Conservation (phyloP, 1,284 basidiomycete genomes). For the Rhodotorula sp. region DNA sequence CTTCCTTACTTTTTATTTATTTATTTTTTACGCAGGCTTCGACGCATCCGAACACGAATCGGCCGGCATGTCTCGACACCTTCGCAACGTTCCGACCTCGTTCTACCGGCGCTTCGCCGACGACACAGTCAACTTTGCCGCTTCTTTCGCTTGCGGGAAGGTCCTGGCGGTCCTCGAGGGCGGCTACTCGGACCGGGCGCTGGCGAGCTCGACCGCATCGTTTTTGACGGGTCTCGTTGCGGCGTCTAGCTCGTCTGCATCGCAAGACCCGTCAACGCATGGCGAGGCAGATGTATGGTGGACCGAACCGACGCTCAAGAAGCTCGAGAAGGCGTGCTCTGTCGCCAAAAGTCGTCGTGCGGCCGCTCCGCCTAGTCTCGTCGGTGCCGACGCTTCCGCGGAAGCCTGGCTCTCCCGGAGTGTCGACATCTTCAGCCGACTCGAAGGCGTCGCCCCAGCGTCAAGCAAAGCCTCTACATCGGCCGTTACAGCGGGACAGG, state of each 20-base stretch:
- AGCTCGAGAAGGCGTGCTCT: constrained; percentile 32
- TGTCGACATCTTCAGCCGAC: constrained; percentile 26
- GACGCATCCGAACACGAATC: constrained; percentile 93
- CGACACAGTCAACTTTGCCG: constrained; percentile 68
- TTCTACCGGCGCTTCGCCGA: constrained; percentile 83
- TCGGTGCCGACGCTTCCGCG: neutral
- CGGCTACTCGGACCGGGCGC: constrained; percentile 85
- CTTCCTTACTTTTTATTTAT: constrained; percentile 42
- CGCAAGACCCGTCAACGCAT: neutral
- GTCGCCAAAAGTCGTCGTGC: neutral
- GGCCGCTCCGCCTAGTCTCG: neutral
- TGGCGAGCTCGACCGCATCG: constrained; percentile 76
- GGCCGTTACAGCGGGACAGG: neutral
- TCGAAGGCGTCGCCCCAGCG: constrained; percentile 7
- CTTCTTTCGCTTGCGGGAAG: constrained; percentile 65
- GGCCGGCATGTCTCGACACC: constrained; percentile 85
- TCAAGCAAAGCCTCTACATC: neutral
- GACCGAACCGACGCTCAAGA: constrained; percentile 15
- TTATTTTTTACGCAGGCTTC: constrained; percentile 61
- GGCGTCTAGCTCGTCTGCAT: neutral
- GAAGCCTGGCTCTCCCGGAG: constrained; percentile 24
- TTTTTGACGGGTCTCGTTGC: constrained; percentile 64
- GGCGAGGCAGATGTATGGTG: constrained; percentile 13
- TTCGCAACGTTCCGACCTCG: constrained; percentile 78
- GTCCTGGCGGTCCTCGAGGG: constrained; percentile 88